Percentiles rank a stretch among this genome's conserved stretches.
These are phyloP conservation scores for Cyclotella distinguenda DNA, from an alignment of 108 stramenopile species.

Conservation along the genomic window DNA sequence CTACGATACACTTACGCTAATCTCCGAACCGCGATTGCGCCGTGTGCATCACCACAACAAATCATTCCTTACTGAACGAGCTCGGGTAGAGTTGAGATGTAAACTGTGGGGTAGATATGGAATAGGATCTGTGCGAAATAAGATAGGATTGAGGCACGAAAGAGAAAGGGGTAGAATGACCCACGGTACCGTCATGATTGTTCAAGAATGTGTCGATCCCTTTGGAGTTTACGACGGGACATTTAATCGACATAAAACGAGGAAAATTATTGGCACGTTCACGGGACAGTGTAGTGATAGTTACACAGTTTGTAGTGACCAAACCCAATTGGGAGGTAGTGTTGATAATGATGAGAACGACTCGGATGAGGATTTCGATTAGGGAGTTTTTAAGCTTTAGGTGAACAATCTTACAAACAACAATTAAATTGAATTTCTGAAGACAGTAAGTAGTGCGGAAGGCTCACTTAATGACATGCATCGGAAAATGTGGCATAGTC, in stretches of 20 bases:
- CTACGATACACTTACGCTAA: constrained; percentile 63
- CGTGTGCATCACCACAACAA: background rate
- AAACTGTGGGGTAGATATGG: constrained; percentile 42
- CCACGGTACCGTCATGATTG: constrained; percentile 36
- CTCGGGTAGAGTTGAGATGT: constrained; percentile 40
- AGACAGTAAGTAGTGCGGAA: no score
- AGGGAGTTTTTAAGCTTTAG: no score
- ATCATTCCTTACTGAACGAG: constrained; percentile 31
- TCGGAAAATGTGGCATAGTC: no score
- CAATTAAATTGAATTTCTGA: no score
- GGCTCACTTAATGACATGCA: no score
- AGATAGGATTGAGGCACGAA: constrained; percentile 32
- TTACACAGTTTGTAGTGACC: no score
- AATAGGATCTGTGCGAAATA: constrained; percentile 29
- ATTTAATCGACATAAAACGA: background rate
- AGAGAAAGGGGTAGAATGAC: constrained; percentile 34
- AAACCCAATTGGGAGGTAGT: no score
- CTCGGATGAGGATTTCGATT: no score
- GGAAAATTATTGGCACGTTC: constrained; percentile 37
- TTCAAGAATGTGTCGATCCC: constrained; percentile 20
- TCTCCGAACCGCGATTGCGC: constrained; percentile 57
- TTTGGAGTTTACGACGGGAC: background rate
- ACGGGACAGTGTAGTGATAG: no score
- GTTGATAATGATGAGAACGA: no score
- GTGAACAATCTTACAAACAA: no score